A percentile compares a stretch with the other conserved stretches of the same genome.
Conservation (phyloP, 768 basidiomycete species). For the Pleurotus platypus region DNA sequence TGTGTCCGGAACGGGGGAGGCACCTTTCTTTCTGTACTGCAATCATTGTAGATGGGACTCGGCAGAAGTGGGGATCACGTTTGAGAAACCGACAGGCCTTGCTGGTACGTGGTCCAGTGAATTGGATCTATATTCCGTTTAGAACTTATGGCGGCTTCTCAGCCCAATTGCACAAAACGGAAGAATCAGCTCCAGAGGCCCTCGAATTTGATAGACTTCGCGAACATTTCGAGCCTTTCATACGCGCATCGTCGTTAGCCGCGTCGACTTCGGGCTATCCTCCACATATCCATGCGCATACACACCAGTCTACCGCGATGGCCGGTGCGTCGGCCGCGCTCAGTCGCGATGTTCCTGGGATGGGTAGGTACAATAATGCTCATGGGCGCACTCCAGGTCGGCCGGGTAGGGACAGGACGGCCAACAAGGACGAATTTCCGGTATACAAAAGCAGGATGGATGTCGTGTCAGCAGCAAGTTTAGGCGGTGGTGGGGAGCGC, state of each 20-base stretch:
- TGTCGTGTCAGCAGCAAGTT: conserved; percentile 49
- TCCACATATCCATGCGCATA: conserved; percentile 73
- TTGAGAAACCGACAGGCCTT: conserved; percentile 95
- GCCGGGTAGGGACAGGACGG: conserved; percentile 57
- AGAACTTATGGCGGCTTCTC: background rate
- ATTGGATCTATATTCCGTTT: background rate
- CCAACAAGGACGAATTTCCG: conserved; percentile 73
- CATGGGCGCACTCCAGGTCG: conserved; percentile 42
- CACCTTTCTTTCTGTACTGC: conserved; percentile 90
- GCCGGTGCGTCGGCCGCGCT: conserved; percentile 88
- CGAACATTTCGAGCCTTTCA: conserved; percentile 94
- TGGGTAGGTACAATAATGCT: conserved; percentile 68
- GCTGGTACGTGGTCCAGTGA: conserved; percentile 55
- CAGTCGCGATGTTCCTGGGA: conserved; percentile 82
- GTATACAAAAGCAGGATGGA: conserved; percentile 76
- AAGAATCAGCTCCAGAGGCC: conserved; percentile 81
- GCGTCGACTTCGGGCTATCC: conserved; percentile 50
- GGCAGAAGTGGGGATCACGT: conserved; percentile 83
- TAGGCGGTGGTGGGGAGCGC: conserved; percentile 59
- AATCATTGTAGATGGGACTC: conserved; percentile 96
- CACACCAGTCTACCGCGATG: conserved; percentile 66
- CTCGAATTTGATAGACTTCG: conserved; percentile 93
- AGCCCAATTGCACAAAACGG: conserved; percentile 90
- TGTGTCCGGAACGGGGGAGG: conserved; percentile 65
- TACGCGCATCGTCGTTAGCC: conserved; percentile 78